phyloP scores from a whole-genome alignment of 129 eudicot species.

The Lactuca sativa region DNA sequence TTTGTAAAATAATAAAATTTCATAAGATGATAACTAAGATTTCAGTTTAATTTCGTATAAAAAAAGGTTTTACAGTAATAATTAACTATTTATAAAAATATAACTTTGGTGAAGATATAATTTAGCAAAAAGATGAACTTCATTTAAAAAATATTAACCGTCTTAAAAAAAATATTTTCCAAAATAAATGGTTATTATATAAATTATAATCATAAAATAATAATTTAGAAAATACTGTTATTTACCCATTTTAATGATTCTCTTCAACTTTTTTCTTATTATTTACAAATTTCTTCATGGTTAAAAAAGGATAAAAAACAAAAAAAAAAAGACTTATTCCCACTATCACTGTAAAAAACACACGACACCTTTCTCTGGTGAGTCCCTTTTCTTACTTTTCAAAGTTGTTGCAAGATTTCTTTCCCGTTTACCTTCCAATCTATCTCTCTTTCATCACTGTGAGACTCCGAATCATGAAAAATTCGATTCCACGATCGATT shows the following conservation, averaged over 20 bases:
- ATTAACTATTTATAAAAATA: too few species aligned
- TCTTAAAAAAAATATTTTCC: too few species aligned
- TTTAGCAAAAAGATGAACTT: too few species aligned
- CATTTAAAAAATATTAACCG: too few species aligned
- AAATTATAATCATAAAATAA: too few species aligned
- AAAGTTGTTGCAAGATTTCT: constrained; percentile 35
- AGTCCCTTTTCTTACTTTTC: constrained; percentile 27
- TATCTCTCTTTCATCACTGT: constrained; percentile 8
- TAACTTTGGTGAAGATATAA: too few species aligned
- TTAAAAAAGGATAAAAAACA: background rate
- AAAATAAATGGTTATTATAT: too few species aligned
- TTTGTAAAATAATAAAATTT: too few species aligned
- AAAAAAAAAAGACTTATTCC: background rate
- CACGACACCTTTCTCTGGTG: constrained; percentile 7
- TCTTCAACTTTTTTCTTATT: background rate
- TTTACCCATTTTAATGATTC: background rate
- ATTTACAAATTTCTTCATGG: background rate
- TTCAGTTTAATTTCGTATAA: too few species aligned
- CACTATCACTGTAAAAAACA: constrained; percentile 25
- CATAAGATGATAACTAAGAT: too few species aligned
- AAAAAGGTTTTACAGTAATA: too few species aligned
- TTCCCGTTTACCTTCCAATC: constrained; percentile 24
- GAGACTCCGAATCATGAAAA: constrained; percentile 23
- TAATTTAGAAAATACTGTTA: too few species aligned
- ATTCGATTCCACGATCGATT: background rate